Evolutionary conservation across 345 rosid species (phyloP).

Genomic region (Aethionema arabicum): DNA sequence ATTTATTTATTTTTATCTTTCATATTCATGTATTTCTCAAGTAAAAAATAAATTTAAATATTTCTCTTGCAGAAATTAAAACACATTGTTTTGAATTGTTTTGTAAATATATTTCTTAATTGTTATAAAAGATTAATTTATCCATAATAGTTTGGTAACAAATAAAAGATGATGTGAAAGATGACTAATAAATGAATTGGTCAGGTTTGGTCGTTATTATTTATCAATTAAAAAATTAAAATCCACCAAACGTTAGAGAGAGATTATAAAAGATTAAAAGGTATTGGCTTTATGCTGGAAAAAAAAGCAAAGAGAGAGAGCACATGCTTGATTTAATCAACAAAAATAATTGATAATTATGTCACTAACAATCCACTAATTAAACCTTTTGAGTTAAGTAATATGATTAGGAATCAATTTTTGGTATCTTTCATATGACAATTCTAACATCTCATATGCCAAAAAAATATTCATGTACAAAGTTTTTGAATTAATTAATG

Average conservation of each 20-base stretch:
- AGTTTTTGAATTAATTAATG: no score
- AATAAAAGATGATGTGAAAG: conserved; percentile 27
- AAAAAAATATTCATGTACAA: no score
- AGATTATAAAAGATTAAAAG: conserved; percentile 17
- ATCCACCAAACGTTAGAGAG: conserved; percentile 25
- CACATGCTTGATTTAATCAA: conserved; percentile 33
- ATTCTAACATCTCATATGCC: background rate
- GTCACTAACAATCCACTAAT: conserved; percentile 39
- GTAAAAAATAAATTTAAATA: background rate
- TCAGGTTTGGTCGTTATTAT: conserved; percentile 32
- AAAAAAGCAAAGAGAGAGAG: conserved; percentile 31
- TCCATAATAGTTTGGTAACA: conserved; percentile 26
- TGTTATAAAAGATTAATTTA: background rate
- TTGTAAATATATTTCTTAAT: no score
- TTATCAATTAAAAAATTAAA: conserved; percentile 21
- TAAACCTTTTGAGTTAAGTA: conserved; percentile 38
- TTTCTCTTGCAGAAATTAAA: conserved; percentile 9
- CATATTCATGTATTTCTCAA: background rate
- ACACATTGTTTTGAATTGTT: background rate
- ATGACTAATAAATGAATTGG: conserved; percentile 26
- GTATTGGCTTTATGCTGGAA: conserved; percentile 12
- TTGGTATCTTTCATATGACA: conserved; percentile 18
- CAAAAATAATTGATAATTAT: conserved; percentile 34
- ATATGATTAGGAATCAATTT: conserved; percentile 38
- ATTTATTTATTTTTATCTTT: background rate